Evolutionary conservation across 345 rosid genomes (phyloP), one percentile per base, ranked within the genome.

Genomic region (Citrus unshiu): DNA sequence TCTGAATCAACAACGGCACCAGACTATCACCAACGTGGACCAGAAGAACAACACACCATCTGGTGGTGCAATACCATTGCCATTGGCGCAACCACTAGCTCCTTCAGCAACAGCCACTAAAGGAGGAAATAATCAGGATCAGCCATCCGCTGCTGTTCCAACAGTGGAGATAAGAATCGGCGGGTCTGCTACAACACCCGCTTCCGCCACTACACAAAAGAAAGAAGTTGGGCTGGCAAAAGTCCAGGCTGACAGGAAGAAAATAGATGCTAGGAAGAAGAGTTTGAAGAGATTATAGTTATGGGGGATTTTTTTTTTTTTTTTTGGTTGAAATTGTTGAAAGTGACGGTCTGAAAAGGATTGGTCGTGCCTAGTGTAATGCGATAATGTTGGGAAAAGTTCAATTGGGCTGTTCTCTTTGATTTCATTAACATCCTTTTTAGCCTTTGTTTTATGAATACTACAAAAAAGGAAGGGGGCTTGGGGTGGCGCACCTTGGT

Each of bases 1-100:
- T 91, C 93, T 14, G 97, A 94, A 86, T 94, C 99, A 10, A 97
- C 93, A 7, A 93, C 90, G 0, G 98, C 89, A 62, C 64, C 96
- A 93, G 84, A 84, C 88, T 21, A 91, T 87, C 68, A 73, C 87
- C 58, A 77, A 61, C 61, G n/a, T 72, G 16, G 91, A 88, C 62
- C 89, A 83, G 78, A 86, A 90, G 88, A 90, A 85, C 54, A 77
- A 84, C 46, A 75, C 84, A 72, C 74, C 89, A 25, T 81, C 81
- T 49, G 80, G 78, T 83, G 87, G 83, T 9, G 85, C 86, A 34
- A 59, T 84, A 66, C 74, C 85, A 5, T 37, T 77, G 81, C 79
- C 86, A 74, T 80, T 83, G 3, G 81, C 86, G 68, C 79, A 84
- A 4, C 83, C 87, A 34, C 24, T 90, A 75, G 81, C 85, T n/a